phyloP scores from a whole-genome alignment of 2,329 filamentous ascomycete species.

The Bipolaris zeicola region DNA sequence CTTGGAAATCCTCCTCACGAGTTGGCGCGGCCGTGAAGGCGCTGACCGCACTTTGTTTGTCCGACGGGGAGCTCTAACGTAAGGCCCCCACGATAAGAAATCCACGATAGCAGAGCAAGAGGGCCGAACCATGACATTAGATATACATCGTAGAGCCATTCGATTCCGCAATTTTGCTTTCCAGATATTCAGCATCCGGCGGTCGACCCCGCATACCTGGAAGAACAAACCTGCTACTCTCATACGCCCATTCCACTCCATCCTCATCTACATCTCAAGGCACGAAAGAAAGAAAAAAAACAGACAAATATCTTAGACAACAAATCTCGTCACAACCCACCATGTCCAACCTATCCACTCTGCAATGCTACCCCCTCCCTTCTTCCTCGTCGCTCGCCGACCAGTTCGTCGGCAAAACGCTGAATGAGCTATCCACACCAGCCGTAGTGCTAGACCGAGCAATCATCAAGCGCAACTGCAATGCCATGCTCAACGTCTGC shows the following conservation, averaged over 20 bases:
- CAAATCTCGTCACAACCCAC: not conserved
- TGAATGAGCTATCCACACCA: conserved; percentile 68
- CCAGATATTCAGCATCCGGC: too few relatives aligned
- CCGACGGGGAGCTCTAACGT: not conserved
- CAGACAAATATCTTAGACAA: not conserved
- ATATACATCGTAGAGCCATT: too few relatives aligned
- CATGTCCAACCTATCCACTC: not conserved
- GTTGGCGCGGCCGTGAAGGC: conserved; percentile 9
- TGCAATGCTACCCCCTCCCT: conserved; percentile 27
- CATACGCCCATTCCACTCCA: too few relatives aligned
- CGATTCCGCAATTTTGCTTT: too few relatives aligned
- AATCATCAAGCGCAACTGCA: conserved; percentile 70
- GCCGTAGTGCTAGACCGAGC: conserved; percentile 71
- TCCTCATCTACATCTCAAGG: too few relatives aligned
- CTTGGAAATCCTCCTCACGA: not conserved
- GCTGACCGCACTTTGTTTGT: conserved; percentile 9
- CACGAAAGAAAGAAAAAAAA: not conserved
- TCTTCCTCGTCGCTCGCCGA: conserved; percentile 9
- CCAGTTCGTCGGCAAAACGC: conserved; percentile 63
- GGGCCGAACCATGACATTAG: not conserved
- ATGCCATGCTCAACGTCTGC: conserved; percentile 70
- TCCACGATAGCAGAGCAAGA: not conserved
- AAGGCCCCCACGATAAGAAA: not conserved
- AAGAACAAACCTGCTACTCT: too few relatives aligned
- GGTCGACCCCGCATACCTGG: too few relatives aligned